Evolutionary conservation across 129 eudicot genomes (phyloP).

Genomic region (Chrysanthemum seticuspe): DNA sequence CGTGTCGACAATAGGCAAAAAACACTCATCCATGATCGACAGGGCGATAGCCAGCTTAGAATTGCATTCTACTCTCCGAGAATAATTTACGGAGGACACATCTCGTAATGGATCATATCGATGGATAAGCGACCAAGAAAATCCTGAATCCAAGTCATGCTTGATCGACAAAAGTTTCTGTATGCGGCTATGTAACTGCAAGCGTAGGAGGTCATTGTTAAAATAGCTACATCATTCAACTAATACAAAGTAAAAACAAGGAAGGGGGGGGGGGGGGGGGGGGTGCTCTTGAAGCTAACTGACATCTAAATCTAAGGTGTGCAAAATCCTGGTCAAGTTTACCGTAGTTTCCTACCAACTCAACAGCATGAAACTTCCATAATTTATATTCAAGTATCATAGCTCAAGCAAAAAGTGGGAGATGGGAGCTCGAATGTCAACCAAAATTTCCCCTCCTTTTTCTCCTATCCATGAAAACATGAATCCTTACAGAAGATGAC

Average conservation of each 20-base stretch:
- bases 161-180: slow-evolving; percentile 80
- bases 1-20: slow-evolving; percentile 78
- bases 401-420: too few species aligned
- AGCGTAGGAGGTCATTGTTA: slow-evolving; percentile 8
- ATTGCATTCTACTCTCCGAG: slow-evolving; percentile 82
- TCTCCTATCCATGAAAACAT: too few species aligned
- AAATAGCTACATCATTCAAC: slow-evolving; percentile 8
- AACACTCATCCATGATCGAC: slow-evolving; percentile 85
- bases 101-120: slow-evolving; percentile 55
- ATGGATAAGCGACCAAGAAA: slow-evolving; percentile 80
- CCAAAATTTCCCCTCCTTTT: too few species aligned
- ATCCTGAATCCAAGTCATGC: slow-evolving; percentile 80
- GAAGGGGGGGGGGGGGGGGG: background rate
- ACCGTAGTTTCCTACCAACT: too few species aligned
- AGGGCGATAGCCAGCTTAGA: slow-evolving; percentile 87
- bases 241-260: background rate
- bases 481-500: too few species aligned
- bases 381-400: too few species aligned
- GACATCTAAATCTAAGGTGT: too few species aligned
- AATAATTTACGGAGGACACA: slow-evolving; percentile 33
- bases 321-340: too few species aligned
- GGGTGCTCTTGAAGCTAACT: too few species aligned
- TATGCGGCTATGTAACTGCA: slow-evolving; percentile 59
- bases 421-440: too few species aligned
- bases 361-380: too few species aligned